A percentile compares a stretch with the other conserved stretches of the same genome.
These are phyloP conservation scores for Lactarius hengduanensis DNA, from an alignment of 768 basidiomycete species.

Conservation along the genomic window DNA sequence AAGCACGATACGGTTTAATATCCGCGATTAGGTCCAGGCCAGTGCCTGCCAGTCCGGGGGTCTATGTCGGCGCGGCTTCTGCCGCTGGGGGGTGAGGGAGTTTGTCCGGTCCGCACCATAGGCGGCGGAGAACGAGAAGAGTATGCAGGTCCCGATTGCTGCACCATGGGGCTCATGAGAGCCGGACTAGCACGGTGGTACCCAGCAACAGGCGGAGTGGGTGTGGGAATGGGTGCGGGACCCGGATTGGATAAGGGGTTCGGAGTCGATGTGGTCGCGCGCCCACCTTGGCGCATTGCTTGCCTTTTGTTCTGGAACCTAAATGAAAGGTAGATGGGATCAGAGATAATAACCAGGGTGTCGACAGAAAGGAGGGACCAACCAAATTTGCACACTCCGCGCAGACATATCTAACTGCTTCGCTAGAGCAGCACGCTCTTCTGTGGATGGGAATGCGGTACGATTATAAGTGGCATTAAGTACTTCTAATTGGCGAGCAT, in stretches of 20 bases:
- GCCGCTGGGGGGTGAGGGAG: slow-evolving; percentile 26
- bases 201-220: neutral
- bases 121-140: slow-evolving; percentile 25
- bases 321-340: neutral
- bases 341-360: neutral
- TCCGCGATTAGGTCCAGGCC: slow-evolving; percentile 19
- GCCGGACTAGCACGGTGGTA: slow-evolving; percentile 6
- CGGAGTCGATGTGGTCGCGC: slow-evolving; percentile 5
- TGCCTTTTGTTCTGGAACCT: slow-evolving; percentile 30
- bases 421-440: slow-evolving; percentile 76
- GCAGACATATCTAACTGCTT: slow-evolving; percentile 80
- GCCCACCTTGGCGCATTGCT: slow-evolving; percentile 25
- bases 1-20: slow-evolving; percentile 24
- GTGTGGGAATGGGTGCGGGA: slow-evolving; percentile 2
- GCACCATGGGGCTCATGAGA: slow-evolving; percentile 22
- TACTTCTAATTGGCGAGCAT: slow-evolving; percentile 74
- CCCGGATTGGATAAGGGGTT: neutral
- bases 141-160: slow-evolving; percentile 9
- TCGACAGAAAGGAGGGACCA: slow-evolving; percentile 28
- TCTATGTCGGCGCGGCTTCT: slow-evolving; percentile 18
- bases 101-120: slow-evolving; percentile 15
- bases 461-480: slow-evolving; percentile 78
- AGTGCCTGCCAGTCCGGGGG: slow-evolving; percentile 15
- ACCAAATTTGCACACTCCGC: slow-evolving; percentile 87
- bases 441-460: slow-evolving; percentile 85